A percentile compares a stretch with the other conserved stretches of the same genome.
Conservation (phyloP, 768 basidiomycete genomes). For the Mycena filopes region DNA sequence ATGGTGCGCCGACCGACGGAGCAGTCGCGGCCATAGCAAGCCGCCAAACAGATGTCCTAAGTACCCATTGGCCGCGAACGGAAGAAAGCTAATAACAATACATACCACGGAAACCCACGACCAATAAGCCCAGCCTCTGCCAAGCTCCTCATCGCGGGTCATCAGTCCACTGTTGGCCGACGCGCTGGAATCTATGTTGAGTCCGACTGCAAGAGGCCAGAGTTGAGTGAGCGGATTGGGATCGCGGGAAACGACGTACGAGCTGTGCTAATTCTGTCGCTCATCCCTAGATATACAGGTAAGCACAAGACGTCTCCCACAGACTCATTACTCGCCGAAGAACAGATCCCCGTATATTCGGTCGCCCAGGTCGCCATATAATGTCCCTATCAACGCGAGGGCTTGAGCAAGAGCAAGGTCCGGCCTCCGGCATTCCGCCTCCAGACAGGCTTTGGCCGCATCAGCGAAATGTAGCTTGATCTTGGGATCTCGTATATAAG, state of each 20-base stretch:
- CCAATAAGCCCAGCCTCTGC: slow-evolving; percentile 56
- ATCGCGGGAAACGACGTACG: slow-evolving; percentile 6
- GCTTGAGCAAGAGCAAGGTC: slow-evolving; percentile 36
- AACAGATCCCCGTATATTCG: slow-evolving; percentile 32
- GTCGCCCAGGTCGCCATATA: slow-evolving; percentile 30
- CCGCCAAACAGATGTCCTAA: slow-evolving; percentile 54
- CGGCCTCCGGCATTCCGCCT: slow-evolving; percentile 34
- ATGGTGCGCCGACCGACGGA: slow-evolving; percentile 36
- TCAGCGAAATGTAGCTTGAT: slow-evolving; percentile 27
- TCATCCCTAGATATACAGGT: slow-evolving; percentile 12
- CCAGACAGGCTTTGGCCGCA: slow-evolving; percentile 27
- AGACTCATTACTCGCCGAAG: slow-evolving; percentile 22
- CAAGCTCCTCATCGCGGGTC: slow-evolving; percentile 46
- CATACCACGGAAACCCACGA: slow-evolving; percentile 44
- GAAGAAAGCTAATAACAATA: background rate
- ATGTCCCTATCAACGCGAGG: slow-evolving; percentile 33
- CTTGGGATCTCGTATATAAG: slow-evolving; percentile 26
- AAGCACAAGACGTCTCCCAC: background rate
- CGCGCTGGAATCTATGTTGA: slow-evolving; percentile 49
- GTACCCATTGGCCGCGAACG: too few species aligned
- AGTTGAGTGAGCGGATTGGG: background rate
- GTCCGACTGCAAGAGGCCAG: slow-evolving; percentile 44
- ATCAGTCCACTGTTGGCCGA: slow-evolving; percentile 52
- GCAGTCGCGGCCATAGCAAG: slow-evolving; percentile 55
- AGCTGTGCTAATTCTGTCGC: slow-evolving; percentile 12